Evolutionary conservation across 73 alveolate genomes (phyloP), one percentile per base, ranked within the genome.

Genomic region (Paramecium tetraurelia): DNA sequence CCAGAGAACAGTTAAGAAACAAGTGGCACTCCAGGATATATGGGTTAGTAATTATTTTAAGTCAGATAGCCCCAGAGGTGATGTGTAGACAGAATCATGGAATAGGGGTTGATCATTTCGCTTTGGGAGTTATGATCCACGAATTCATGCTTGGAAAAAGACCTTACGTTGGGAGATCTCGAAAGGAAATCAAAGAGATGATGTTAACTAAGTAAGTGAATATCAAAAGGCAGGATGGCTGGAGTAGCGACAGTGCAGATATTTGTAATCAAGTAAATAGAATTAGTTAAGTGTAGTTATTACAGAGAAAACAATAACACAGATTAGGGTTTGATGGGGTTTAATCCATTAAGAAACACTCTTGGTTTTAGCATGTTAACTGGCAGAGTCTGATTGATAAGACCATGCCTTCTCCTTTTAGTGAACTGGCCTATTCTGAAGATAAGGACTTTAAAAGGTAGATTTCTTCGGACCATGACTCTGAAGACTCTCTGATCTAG

Each of bases 181-280:
- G 99, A 63, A 95, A 89, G 63, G 99, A 97, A 85, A 95, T 97
- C 27, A 95, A 97, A 80, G 98, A 97, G n/a, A 59, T 86, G 41
- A 97, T 97, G 59, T 58, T 97, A 12, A 72, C 95, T 21, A 95
- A 93, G 46, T 86, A 96, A 85, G 92, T 96, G 20, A 85, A 93
- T 86, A 86, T 97, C 16, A 96, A 93, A 89, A 96, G 86, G 83
- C 68, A 59, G 16, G 98, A 96, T 43, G 98, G 97, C 3, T 97
- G 99, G 99, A 58, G 95, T 59, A 33, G 88, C 7, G 99, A 96
- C 53, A 96, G 98, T 40, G 98, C 99, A 8, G 99, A 97, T 92
- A 95, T 97, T 7, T 24, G 46, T 7, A 70, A 70, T 70, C 14
- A 70, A 70, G 53, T 70, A 33, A 31, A 59, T 58, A 20, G 31